A percentile compares a stretch with the other conserved stretches of the same genome.
phyloP scores from a whole-genome alignment of 1,284 basidiomycete species.

The Ganoderma leucocontextum region DNA sequence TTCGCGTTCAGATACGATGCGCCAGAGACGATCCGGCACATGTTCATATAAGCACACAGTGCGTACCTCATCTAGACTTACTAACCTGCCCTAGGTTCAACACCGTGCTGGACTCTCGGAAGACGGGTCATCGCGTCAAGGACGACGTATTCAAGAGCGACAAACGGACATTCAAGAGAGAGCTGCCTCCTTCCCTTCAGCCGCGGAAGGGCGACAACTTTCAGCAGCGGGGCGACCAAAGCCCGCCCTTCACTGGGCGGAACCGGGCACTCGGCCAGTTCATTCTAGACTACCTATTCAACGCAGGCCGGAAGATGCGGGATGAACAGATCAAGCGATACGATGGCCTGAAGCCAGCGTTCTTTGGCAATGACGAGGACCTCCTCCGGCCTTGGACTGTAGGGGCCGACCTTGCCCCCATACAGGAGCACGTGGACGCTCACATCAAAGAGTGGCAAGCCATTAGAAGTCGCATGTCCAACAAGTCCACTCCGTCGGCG shows the following conservation, averaged over 20 bases:
- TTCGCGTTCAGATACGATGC: slow-evolving; percentile 60
- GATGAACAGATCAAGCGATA: slow-evolving; percentile 31
- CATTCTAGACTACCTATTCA: slow-evolving; percentile 41
- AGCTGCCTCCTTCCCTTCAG: slow-evolving; percentile 33
- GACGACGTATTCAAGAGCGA: slow-evolving; percentile 33
- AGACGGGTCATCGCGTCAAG: slow-evolving; percentile 42
- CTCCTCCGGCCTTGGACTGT: background rate
- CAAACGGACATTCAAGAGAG: slow-evolving; percentile 27
- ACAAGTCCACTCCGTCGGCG: background rate
- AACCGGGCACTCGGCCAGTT: slow-evolving; percentile 30
- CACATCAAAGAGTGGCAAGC: slow-evolving; percentile 28
- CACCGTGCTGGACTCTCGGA: slow-evolving; percentile 45
- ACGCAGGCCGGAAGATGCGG: slow-evolving; percentile 32
- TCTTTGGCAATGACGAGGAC: background rate
- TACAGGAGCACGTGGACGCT: slow-evolving; percentile 27
- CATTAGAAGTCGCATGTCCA: slow-evolving; percentile 5
- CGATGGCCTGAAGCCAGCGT: slow-evolving; percentile 19
- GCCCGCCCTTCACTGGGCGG: slow-evolving; percentile 5
- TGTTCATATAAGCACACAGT: slow-evolving; percentile 64
- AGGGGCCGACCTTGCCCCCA: slow-evolving; percentile 18
- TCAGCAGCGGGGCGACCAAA: slow-evolving; percentile 1
- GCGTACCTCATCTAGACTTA: background rate
- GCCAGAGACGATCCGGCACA: slow-evolving; percentile 57
- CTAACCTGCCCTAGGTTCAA: slow-evolving; percentile 42
- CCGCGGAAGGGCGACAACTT: background rate